A percentile compares a stretch with the other conserved stretches of the same genome.
Evolutionary conservation across 306 rosid genomes (phyloP).

Genomic region (Cucumis hystrix): DNA sequence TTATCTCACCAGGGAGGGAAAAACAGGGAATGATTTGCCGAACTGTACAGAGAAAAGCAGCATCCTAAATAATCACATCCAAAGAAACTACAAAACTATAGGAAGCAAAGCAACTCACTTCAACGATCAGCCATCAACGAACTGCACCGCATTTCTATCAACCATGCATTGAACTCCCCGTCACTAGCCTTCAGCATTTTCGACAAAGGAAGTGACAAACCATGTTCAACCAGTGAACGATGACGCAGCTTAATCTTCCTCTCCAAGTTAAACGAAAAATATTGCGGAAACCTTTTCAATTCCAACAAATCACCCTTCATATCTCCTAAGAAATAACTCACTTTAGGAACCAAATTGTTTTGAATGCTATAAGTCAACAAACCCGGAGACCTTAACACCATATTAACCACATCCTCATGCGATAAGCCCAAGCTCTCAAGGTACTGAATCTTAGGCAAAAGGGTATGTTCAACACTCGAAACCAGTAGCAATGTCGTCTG

Average conservation of each 20-base stretch:
- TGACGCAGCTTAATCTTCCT: constrained; percentile 52
- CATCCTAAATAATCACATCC: background rate
- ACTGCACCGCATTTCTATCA: constrained; percentile 34
- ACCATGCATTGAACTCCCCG: constrained; percentile 38
- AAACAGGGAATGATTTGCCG: background rate
- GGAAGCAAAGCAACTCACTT: constrained; percentile 6
- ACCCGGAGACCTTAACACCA: constrained; percentile 72
- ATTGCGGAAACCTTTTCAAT: constrained; percentile 62
- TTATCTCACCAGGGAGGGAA: background rate
- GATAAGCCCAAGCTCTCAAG: constrained; percentile 37
- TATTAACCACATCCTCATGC: constrained; percentile 27
- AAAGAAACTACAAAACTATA: background rate
- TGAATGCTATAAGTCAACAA: constrained; percentile 46
- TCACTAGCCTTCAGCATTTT: constrained; percentile 59
- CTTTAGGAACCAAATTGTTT: constrained; percentile 45
- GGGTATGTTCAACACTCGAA: constrained; percentile 31
- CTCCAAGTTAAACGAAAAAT: constrained; percentile 73
- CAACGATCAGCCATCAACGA: constrained; percentile 10
- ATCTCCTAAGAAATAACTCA: constrained; percentile 42
- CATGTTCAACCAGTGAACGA: constrained; percentile 24
- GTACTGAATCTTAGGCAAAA: constrained; percentile 28
- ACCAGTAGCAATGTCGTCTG: constrained; percentile 30
- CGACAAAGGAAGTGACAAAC: constrained; percentile 37
- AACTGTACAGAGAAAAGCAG: background rate
- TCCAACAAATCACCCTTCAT: constrained; percentile 49